Evolutionary conservation across 495 filamentous ascomycete genomes (phyloP), one percentile per base, ranked within the genome.

Genomic region (Aspergillus homomorphus): DNA sequence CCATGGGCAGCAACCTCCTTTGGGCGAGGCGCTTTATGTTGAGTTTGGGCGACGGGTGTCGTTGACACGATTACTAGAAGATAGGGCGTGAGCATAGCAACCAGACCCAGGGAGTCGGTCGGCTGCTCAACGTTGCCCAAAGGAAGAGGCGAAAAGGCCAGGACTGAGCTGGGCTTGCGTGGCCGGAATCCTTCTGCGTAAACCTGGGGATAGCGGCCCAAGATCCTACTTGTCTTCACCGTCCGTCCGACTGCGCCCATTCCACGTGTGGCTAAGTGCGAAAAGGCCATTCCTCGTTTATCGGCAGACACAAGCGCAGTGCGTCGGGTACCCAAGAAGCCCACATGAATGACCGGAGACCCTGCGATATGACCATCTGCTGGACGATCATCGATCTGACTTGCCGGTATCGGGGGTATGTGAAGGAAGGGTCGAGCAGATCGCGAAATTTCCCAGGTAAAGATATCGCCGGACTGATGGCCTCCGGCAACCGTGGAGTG

Each of bases 301-400:
- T 99, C 92, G 1, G 93, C 93, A n/a, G 94, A 99, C 23, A 96
- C 90, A n/a, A 99, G 76, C 42, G 94, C 94, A 41, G 94, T 98
- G 66, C 96, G 95, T 53, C 94, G 79, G 15, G 89, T 96, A 21
- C 95, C 94, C n/a, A 99, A 78, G 63, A 99, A 99, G 1, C 92
- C 94, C 28, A 98, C 69, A 76, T 98, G 94, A 30, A 92, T 83
- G 46, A 99, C 83, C 6, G 87, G 80, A 14, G 84, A 81, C 56
- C 87, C 88, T 8, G 86, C 78, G 42, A 93, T 71, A 71, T 99
- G 94, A 21, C 94, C 93, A 81, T 98, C 92, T 7, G 69, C 70
- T 19, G 81, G 82, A 54, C 86, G 80, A 53, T 83, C 78, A 22
- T 88, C 82, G n/a, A 87, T 63, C 57, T 87, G 85, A 19, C 80